phyloP scores from a whole-genome alignment of 164 flowering plant species.

The Cinnamomum micranthum region DNA sequence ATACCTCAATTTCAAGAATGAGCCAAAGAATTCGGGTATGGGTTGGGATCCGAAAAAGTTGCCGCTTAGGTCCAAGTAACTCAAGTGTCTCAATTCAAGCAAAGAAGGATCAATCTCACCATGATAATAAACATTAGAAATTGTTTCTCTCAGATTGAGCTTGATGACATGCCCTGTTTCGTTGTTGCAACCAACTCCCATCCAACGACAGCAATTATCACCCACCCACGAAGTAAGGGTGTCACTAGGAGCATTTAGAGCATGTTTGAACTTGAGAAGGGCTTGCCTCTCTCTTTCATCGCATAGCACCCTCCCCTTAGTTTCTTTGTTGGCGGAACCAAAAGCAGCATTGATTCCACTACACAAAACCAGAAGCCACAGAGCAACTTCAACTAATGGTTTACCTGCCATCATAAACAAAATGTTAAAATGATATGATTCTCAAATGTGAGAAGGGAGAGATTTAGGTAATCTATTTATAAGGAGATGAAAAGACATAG shows the following conservation, averaged over 20 bases:
- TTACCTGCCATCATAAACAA: no score
- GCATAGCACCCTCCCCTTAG: background rate
- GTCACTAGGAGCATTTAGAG: background rate
- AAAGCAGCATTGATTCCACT: no score
- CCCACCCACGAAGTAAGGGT: constrained; percentile 9
- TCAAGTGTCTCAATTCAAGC: constrained; percentile 5
- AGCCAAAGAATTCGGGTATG: constrained; percentile 15
- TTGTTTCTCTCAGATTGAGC: background rate
- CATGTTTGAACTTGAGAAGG: constrained; percentile 6
- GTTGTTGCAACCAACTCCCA: constrained; percentile 8
- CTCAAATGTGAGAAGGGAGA: no score
- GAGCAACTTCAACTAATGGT: no score
- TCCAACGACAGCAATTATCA: constrained; percentile 9
- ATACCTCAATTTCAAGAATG: constrained; percentile 3
- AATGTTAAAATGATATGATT: no score
- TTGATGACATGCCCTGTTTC: constrained; percentile 11
- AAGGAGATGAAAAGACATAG: no score
- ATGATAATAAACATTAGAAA: no score
- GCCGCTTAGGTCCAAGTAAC: background rate
- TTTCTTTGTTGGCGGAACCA: no score
- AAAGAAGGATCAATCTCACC: constrained; percentile 12
- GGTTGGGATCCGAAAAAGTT: background rate
- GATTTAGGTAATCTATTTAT: no score
- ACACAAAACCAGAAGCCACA: no score
- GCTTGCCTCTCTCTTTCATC: constrained; percentile 8